phyloP scores from a whole-genome alignment of 225 moss, liverwort and hornwort species.

The Neckera pumila region DNA sequence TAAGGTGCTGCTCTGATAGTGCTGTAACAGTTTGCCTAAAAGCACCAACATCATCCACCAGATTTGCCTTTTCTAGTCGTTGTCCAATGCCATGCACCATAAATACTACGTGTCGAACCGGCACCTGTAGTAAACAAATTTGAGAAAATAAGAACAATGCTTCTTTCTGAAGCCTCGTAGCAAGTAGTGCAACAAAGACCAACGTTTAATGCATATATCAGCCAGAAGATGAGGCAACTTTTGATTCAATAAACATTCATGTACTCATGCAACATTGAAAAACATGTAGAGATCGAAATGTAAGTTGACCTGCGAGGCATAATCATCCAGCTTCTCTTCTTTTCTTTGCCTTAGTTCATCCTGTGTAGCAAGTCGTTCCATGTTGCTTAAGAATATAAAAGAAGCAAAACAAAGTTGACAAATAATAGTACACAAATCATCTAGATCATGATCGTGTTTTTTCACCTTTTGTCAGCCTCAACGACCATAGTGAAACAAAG shows the following conservation, averaged over 20 bases:
- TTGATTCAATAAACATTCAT: not conserved
- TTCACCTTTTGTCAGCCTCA: not conserved
- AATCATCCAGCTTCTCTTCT: constrained; percentile 91
- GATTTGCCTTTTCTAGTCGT: constrained; percentile 90
- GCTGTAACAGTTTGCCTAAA: constrained; percentile 75
- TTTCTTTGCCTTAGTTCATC: constrained; percentile 87
- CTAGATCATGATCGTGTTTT: not conserved
- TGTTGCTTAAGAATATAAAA: not conserved
- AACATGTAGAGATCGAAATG: not conserved
- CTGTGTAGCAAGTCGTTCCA: constrained; percentile 33
- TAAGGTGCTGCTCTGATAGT: constrained; percentile 87
- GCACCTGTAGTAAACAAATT: constrained; percentile 42
- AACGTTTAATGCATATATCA: not conserved
- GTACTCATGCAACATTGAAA: not conserved
- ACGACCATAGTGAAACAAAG: not conserved
- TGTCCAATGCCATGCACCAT: constrained; percentile 99
- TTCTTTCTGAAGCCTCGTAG: not conserved
- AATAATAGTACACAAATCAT: not conserved
- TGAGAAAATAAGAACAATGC: not conserved
- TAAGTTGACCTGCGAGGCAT: constrained; percentile 70
- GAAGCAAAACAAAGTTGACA: not conserved
- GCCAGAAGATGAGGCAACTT: not conserved
- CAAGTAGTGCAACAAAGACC: not conserved
- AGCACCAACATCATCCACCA: constrained; percentile 95
- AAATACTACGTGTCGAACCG: constrained; percentile 95